Conservation (phyloP, 2,329 filamentous ascomycete species). For the Bipolaris bicolor region DNA sequence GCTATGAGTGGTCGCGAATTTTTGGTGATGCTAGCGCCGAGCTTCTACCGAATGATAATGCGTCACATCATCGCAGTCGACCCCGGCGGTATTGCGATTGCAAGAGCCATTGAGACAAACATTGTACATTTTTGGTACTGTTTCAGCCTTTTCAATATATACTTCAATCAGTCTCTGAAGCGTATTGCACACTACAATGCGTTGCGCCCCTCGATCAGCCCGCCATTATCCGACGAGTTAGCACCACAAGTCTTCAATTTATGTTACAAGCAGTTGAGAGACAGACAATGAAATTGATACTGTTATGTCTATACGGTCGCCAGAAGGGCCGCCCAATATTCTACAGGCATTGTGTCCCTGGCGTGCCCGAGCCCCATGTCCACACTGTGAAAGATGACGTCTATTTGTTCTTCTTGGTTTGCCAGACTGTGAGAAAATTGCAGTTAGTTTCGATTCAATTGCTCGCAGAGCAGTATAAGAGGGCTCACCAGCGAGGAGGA, state of each 20-base stretch:
- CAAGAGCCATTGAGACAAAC: background rate
- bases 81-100: background rate
- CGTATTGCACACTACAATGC: background rate
- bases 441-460: slow-evolving; percentile 27
- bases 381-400: slow-evolving; percentile 19
- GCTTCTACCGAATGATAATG: slow-evolving; percentile 30
- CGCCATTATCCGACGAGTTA: background rate
- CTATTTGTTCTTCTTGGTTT: slow-evolving; percentile 67
- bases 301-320: slow-evolving; percentile 43
- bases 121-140: background rate
- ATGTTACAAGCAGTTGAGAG: slow-evolving; percentile 14
- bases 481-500: slow-evolving; percentile 67
- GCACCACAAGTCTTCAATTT: background rate
- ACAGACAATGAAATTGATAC: slow-evolving; percentile 47
- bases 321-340: slow-evolving; percentile 37
- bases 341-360: slow-evolving; percentile 37
- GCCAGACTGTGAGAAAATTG: slow-evolving; percentile 61
- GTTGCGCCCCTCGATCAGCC: background rate
- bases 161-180: background rate
- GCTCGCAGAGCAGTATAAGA: background rate
- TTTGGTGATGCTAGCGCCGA: slow-evolving; percentile 30
- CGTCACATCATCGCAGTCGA: slow-evolving; percentile 12
- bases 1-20: slow-evolving; percentile 21
- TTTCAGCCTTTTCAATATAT: background rate
- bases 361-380: slow-evolving; percentile 24